Percentiles rank a stretch among this genome's conserved stretches.
phyloP scores from a whole-genome alignment of 768 basidiomycete genomes.

The Lyophyllum decastes region DNA sequence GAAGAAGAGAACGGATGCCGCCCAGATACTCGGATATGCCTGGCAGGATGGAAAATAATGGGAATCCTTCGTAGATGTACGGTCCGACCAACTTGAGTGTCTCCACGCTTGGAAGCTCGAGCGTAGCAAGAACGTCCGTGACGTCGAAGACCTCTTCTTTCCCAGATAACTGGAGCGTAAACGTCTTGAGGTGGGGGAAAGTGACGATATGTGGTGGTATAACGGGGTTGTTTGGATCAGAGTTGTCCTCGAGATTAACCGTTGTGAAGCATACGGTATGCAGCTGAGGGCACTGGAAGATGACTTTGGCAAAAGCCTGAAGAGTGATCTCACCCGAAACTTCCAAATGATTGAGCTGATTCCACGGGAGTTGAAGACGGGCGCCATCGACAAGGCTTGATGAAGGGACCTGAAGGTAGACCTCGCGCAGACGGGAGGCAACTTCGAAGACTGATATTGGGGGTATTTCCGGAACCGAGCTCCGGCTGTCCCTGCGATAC shows the following conservation, averaged over 20 bases:
- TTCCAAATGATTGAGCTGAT: neutral
- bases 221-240: neutral
- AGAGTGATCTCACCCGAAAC: neutral
- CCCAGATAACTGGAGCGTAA: too few relatives aligned
- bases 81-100: too few relatives aligned
- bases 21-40: too few relatives aligned
- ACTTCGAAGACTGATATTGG: neutral
- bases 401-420: neutral
- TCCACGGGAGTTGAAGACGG: conserved; percentile 1
- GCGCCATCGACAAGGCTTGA: neutral
- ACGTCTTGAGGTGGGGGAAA: too few relatives aligned
- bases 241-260: neutral
- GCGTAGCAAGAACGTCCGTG: too few relatives aligned
- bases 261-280: neutral
- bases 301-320: neutral
- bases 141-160: too few relatives aligned
- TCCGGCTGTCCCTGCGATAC: neutral
- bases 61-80: too few relatives aligned
- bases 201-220: too few relatives aligned
- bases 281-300: conserved; percentile 2
- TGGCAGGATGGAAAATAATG: too few relatives aligned
- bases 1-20: too few relatives aligned
- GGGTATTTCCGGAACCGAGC: neutral
- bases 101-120: too few relatives aligned
- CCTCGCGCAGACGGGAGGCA: neutral